Evolutionary conservation across 2,329 filamentous ascomycete species (phyloP).

Genomic region (Beauveria rudraprayagi): DNA sequence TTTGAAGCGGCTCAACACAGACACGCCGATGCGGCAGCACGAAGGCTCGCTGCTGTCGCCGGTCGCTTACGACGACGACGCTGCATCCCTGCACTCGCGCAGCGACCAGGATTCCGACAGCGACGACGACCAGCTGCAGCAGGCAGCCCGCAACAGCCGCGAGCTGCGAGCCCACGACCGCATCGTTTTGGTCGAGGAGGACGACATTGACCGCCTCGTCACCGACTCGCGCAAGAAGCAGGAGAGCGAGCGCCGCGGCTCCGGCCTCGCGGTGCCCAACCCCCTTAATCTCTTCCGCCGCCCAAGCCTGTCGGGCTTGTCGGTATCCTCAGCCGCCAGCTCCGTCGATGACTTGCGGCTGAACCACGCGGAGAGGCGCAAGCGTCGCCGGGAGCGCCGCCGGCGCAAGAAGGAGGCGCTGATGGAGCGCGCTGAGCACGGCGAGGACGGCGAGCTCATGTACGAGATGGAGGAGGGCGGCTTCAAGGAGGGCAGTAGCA

Average conservation of each 20-base stretch:
- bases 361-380: slow-evolving; percentile 35
- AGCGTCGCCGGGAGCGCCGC: slow-evolving; percentile 38
- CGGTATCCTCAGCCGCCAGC: slow-evolving; percentile 28
- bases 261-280: slow-evolving; percentile 42
- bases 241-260: slow-evolving; percentile 42
- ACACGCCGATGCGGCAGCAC: slow-evolving; percentile 10
- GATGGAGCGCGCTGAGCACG: slow-evolving; percentile 45
- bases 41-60: slow-evolving; percentile 51
- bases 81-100: slow-evolving; percentile 55
- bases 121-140: slow-evolving; percentile 63
- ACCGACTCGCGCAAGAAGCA: slow-evolving; percentile 41
- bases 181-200: slow-evolving; percentile 66
- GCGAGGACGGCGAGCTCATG: slow-evolving; percentile 70
- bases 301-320: slow-evolving; percentile 26
- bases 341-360: slow-evolving; percentile 38
- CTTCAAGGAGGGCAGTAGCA: slow-evolving; percentile 57
- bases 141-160: slow-evolving; percentile 57
- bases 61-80: slow-evolving; percentile 59
- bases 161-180: slow-evolving; percentile 64
- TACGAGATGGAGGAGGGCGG: slow-evolving; percentile 84
- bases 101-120: slow-evolving; percentile 69
- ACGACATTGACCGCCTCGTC: slow-evolving; percentile 57
- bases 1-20: background rate
- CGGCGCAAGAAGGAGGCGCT: slow-evolving; percentile 45
- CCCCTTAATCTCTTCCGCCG: slow-evolving; percentile 38